phyloP scores from a whole-genome alignment of 768 basidiomycete genomes.

The Leucogyrophana mollusca region DNA sequence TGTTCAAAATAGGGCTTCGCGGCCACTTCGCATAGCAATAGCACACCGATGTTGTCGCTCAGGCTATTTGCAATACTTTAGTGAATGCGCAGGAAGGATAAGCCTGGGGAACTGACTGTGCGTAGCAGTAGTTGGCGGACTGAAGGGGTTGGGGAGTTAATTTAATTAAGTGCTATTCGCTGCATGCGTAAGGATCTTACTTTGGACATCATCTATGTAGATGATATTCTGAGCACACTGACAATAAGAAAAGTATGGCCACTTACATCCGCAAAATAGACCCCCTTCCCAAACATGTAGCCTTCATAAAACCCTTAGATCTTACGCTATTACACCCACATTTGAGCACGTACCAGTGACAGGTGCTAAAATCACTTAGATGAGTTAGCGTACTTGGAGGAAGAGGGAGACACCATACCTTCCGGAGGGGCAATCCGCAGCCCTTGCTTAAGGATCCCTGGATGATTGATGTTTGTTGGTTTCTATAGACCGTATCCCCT shows the following conservation, averaged over 20 bases:
- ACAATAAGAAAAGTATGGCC: background rate
- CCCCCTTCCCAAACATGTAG: conserved; percentile 69
- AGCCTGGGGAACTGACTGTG: conserved; percentile 34
- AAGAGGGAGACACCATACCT: too few relatives aligned
- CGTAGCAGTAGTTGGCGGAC: conserved; percentile 58
- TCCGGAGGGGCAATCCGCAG: conserved; percentile 66
- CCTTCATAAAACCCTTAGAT: conserved; percentile 14
- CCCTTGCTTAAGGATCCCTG: conserved; percentile 61
- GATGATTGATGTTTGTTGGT: background rate
- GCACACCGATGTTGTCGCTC: conserved; percentile 50
- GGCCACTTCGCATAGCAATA: conserved; percentile 61
- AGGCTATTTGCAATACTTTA: conserved; percentile 32
- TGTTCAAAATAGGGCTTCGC: conserved; percentile 55
- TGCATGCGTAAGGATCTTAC: conserved; percentile 21
- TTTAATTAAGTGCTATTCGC: background rate
- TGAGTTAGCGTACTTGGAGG: too few relatives aligned
- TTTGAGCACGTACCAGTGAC: conserved; percentile 36
- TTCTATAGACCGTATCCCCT: background rate
- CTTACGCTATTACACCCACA: background rate
- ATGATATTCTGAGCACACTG: conserved; percentile 2
- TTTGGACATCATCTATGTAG: conserved; percentile 60
- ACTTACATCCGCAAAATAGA: conserved; percentile 62
- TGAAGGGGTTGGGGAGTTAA: conserved; percentile 12
- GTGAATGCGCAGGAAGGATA: background rate
- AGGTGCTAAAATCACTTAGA: too few relatives aligned